These are phyloP conservation scores for Fusarium udum DNA, from an alignment of 2,329 filamentous ascomycete species.

Conservation along the genomic window DNA sequence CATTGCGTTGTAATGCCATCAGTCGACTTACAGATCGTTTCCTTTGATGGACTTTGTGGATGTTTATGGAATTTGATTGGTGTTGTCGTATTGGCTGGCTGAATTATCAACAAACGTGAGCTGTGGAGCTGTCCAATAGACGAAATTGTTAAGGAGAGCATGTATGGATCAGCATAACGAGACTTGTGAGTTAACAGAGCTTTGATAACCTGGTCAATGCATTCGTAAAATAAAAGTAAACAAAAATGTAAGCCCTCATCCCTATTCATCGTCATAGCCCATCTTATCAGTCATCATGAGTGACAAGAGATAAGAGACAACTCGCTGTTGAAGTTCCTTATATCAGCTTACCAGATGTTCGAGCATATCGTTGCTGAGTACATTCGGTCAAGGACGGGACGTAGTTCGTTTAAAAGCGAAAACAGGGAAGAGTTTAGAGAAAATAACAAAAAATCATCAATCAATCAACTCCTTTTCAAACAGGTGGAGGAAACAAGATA, in stretches of 20 bases:
- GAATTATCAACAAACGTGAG: background rate
- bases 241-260: background rate
- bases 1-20: background rate
- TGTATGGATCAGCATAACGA: background rate
- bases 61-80: background rate
- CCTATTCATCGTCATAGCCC: background rate
- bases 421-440: background rate
- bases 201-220: background rate
- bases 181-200: background rate
- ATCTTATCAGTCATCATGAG: background rate
- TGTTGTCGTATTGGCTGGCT: background rate
- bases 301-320: background rate
- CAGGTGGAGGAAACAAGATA: conserved; percentile 1
- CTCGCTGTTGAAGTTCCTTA: background rate
- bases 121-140: background rate
- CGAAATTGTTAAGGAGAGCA: background rate
- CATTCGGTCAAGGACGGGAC: background rate
- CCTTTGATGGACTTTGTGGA: background rate
- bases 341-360: background rate
- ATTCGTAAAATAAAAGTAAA: background rate
- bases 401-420: background rate
- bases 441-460: background rate
- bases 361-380: background rate
- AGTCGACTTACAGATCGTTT: background rate
- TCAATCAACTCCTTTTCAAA: conserved; percentile 7